Evolutionary conservation across 768 basidiomycete species (phyloP), one percentile per base, ranked within the genome.

Genomic region (Cystofilobasidium macerans): DNA sequence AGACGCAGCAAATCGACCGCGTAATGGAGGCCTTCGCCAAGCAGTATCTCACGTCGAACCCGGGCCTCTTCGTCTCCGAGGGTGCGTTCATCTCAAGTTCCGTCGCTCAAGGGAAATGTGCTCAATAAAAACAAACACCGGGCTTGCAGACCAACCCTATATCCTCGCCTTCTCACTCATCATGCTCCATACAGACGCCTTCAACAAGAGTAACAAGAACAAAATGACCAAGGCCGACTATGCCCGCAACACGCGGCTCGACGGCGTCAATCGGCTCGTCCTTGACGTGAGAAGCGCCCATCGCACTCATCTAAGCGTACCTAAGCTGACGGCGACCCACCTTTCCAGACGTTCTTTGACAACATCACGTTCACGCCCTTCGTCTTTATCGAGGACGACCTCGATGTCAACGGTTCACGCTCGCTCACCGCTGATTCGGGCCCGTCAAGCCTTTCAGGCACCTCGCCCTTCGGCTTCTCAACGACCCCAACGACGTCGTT

Each of bases 191-290:
- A 99, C 95, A 22, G 95, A 99, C 73, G 89, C 87, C 7, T 98
- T 98, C 81, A 99, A 99, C 78, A 89, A 87, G 77, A 89, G 89
- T 69, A 98, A 98, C 78, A 97, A 88, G 78, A 86, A 85, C 61
- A 98, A 98, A 78, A 99, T 99, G 95, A 84, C 86, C 42, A 97
- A 94, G 75, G 80, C 84, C 1, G 93, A 94, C 73, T 99, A 98
- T 73, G 79, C 97, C 72, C 87, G 84, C 78, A 99, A 99, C 72
- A 93, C 94, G 0, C 80, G 82, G 43, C 81, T 97, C 67, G 88
- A 91, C 11, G 92, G 93, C 3, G 81, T 94, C 42, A 79, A 84
- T 26, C 80, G 85, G 4, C 86, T 92, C 72, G 83, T 95, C 32
- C 80, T 99, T 61, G 91, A 93, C 73, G 92, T 94, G 74, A 75